phyloP scores from a whole-genome alignment of 768 basidiomycete species.

The Tubosaeta brunneosetosa region DNA sequence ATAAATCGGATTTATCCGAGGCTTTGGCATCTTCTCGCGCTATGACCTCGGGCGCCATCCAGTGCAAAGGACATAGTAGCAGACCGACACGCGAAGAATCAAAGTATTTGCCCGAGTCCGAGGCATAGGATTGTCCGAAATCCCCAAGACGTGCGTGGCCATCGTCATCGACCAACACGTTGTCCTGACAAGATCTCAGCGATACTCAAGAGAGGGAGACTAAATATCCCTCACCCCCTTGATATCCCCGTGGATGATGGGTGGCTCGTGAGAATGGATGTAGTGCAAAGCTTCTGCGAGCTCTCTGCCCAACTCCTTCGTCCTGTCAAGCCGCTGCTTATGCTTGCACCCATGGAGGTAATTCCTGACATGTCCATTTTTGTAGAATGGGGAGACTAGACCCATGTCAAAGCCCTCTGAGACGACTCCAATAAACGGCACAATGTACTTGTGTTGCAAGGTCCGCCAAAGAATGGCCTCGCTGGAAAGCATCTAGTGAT shows the following conservation, averaged over 20 bases:
- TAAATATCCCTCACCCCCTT: constrained; percentile 29
- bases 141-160: constrained; percentile 20
- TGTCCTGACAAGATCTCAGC: constrained; percentile 16
- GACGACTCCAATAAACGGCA: constrained; percentile 22
- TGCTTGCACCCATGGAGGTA: background rate
- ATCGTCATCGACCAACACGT: constrained; percentile 17
- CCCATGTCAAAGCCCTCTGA: constrained; percentile 8
- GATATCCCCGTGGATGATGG: constrained; percentile 39
- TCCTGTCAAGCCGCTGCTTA: constrained; percentile 3
- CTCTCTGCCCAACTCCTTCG: constrained; percentile 9
- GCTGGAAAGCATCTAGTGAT: constrained; percentile 17
- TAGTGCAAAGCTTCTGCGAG: constrained; percentile 21
- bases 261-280: constrained; percentile 21
- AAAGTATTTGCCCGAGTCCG: constrained; percentile 20
- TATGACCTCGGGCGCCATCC: constrained; percentile 29
- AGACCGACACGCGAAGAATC: constrained; percentile 22
- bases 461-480: constrained; percentile 29
- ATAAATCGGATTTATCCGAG: constrained; percentile 20
- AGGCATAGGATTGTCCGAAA: constrained; percentile 26
- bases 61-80: constrained; percentile 6
- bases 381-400: constrained; percentile 23
- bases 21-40: background rate
- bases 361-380: constrained; percentile 15
- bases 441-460: constrained; percentile 24
- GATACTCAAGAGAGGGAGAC: background rate